phyloP scores from a whole-genome alignment of 768 basidiomycete genomes.

The Tylopilus vinaceipallidus region DNA sequence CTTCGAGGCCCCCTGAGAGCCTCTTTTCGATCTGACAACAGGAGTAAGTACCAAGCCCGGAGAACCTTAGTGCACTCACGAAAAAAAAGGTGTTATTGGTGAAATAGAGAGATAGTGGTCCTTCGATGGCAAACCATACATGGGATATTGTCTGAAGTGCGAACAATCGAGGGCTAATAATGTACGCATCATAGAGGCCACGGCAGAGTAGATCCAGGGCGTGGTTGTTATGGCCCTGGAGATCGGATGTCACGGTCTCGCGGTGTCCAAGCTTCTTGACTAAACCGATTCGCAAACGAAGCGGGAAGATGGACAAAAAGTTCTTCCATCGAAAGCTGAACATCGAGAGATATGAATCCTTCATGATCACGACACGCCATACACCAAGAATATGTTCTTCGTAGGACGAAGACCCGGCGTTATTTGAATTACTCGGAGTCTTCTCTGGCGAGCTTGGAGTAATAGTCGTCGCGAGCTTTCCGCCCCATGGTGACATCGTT shows the following conservation, averaged over 20 bases:
- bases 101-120: conserved; percentile 21
- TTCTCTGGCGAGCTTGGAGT: too few relatives aligned
- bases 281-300: too few relatives aligned
- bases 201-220: too few relatives aligned
- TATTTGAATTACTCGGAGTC: not conserved
- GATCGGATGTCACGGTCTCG: too few relatives aligned
- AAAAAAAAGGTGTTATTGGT: conserved; percentile 20
- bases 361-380: conserved; percentile 24
- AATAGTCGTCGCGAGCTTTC: too few relatives aligned
- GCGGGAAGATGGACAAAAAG: not conserved
- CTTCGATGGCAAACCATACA: conserved; percentile 21
- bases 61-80: conserved; percentile 8
- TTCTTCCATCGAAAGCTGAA: conserved; percentile 10
- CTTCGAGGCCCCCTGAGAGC: conserved; percentile 3
- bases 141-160: conserved; percentile 2
- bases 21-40: conserved; percentile 22
- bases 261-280: too few relatives aligned
- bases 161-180: conserved; percentile 21
- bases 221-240: too few relatives aligned
- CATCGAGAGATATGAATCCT: conserved; percentile 4
- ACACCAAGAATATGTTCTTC: conserved; percentile 21
- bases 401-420: not conserved
- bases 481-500: too few relatives aligned
- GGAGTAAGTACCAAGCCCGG: not conserved
- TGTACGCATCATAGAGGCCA: conserved; percentile 22